A percentile compares a stretch with the other conserved stretches of the same genome.
Conservation (phyloP, 2,329 filamentous ascomycete genomes). For the Emmonsiellopsis sp. region DNA sequence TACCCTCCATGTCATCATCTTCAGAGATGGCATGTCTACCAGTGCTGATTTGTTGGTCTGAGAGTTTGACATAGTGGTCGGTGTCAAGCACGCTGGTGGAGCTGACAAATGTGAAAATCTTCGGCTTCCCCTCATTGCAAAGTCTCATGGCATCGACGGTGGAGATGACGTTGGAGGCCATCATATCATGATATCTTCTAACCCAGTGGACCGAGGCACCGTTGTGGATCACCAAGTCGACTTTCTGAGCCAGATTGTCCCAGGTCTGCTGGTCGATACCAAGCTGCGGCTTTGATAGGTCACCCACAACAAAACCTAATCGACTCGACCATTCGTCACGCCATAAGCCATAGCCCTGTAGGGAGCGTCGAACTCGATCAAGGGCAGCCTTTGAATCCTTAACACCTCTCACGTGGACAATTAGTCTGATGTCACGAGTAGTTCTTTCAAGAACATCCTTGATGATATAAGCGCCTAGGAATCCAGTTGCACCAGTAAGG, state of each 20-base stretch:
- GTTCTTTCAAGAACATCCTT: constrained; percentile 60
- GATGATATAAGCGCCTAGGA: constrained; percentile 73
- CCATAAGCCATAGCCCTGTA: constrained; percentile 74
- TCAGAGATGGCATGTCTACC: constrained; percentile 61
- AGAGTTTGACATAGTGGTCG: constrained; percentile 68
- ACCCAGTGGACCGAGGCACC: constrained; percentile 76
- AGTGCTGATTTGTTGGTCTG: constrained; percentile 49
- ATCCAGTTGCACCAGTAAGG: constrained; percentile 82
- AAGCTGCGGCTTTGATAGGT: constrained; percentile 62
- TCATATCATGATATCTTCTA: constrained; percentile 62
- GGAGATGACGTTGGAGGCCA: constrained; percentile 66
- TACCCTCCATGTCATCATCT: constrained; percentile 67
- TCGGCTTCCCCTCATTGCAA: constrained; percentile 67
- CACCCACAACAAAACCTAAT: constrained; percentile 61
- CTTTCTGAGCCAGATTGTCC: constrained; percentile 54
- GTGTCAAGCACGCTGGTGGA: constrained; percentile 77
- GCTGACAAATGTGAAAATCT: constrained; percentile 70
- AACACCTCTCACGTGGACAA: constrained; percentile 64
- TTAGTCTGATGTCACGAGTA: constrained; percentile 49
- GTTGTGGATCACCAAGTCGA: constrained; percentile 72
- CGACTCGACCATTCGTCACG: constrained; percentile 44
- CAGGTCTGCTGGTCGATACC: constrained; percentile 60
- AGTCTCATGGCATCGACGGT: constrained; percentile 69
- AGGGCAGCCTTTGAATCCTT: constrained; percentile 52
- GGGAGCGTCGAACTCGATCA: constrained; percentile 56